phyloP scores from a whole-genome alignment of 495 filamentous ascomycete species.

The Cryomyces antarcticus region DNA sequence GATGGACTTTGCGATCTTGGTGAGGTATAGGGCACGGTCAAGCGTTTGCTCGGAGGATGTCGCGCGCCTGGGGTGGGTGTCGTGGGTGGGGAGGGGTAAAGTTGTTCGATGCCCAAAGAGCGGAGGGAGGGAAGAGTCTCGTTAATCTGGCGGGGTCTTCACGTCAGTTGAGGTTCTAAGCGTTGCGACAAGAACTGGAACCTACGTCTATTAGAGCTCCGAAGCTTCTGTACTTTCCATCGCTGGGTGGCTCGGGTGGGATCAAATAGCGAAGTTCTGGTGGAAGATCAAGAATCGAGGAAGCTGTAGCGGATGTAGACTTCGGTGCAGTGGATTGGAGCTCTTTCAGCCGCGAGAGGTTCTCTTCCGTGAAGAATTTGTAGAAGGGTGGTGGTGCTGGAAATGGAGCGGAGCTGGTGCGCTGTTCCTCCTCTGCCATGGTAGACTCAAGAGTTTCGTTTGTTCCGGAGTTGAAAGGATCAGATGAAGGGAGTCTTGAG shows the following conservation, averaged over 20 bases:
- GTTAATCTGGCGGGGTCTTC: constrained; percentile 25
- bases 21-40: constrained; percentile 57
- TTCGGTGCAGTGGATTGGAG: constrained; percentile 22
- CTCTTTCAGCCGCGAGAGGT: constrained; percentile 43
- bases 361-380: constrained; percentile 65
- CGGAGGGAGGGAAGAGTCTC: constrained; percentile 46
- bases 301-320: neutral
- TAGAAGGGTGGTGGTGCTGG: constrained; percentile 82
- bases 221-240: constrained; percentile 57
- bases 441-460: neutral
- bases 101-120: constrained; percentile 38
- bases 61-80: constrained; percentile 1
- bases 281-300: constrained; percentile 35
- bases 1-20: constrained; percentile 57
- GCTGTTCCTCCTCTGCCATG: constrained; percentile 34
- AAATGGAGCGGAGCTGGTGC: constrained; percentile 33
- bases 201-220: constrained; percentile 43
- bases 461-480: too few species aligned
- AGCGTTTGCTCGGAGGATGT: constrained; percentile 19
- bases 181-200: constrained; percentile 5
- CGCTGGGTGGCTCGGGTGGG: constrained; percentile 49
- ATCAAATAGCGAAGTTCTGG: constrained; percentile 58
- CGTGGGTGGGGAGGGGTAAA: constrained; percentile 9
- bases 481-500: too few species aligned
- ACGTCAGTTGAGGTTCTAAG: neutral